Percentiles rank a stretch among this genome's conserved stretches.
phyloP scores from a whole-genome alignment of 345 rosid genomes.

The Clarkia xantiana region DNA sequence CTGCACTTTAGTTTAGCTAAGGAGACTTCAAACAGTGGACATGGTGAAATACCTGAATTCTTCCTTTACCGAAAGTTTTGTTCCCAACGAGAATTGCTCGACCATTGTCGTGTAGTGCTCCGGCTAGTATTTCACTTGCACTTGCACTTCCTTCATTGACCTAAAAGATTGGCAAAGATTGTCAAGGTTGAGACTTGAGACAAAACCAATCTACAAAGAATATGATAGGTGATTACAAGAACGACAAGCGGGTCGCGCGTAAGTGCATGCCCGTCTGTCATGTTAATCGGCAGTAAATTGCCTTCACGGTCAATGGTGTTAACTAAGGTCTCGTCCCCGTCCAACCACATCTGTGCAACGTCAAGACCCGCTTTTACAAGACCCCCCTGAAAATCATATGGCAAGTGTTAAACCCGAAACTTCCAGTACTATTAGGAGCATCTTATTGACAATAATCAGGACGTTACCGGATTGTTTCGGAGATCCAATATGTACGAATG shows the following conservation, averaged over 20 bases:
- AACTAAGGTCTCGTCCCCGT: conserved; percentile 81
- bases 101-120: conserved; percentile 82
- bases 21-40: too few species aligned
- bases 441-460: not conserved
- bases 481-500: conserved; percentile 73
- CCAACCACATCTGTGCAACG: conserved; percentile 84
- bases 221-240: conserved; percentile 37
- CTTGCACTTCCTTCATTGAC: conserved; percentile 92
- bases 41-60: conserved; percentile 67
- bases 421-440: not conserved
- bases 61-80: conserved; percentile 83
- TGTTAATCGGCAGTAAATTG: conserved; percentile 48
- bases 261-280: conserved; percentile 67
- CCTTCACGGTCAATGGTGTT: conserved; percentile 80
- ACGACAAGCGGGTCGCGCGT: conserved; percentile 86
- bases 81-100: conserved; percentile 85
- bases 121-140: conserved; percentile 90
- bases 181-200: too few species aligned
- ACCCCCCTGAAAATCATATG: conserved; percentile 59
- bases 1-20: too few species aligned
- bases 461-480: conserved; percentile 65
- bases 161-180: conserved; percentile 14
- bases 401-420: not conserved
- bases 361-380: conserved; percentile 84
- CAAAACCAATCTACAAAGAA: not conserved